phyloP scores from a whole-genome alignment of 2,329 filamentous ascomycete species.

The Apiospora saccharicola region DNA sequence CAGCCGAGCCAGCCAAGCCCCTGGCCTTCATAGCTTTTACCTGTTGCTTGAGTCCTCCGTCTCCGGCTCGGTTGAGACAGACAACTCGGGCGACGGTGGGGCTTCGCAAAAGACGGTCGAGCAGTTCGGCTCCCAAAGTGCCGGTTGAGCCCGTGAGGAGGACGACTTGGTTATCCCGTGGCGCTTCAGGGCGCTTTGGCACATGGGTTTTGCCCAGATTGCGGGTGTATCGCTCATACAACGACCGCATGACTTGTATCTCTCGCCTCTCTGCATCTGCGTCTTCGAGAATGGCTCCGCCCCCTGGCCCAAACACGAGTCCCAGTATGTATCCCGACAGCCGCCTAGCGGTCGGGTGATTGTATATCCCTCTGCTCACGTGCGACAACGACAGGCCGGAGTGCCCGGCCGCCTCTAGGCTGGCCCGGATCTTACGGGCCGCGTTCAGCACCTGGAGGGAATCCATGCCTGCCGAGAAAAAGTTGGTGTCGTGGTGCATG shows the following conservation, averaged over 20 bases:
- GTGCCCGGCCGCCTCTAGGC: slow-evolving; percentile 43
- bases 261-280: slow-evolving; percentile 12
- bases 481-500: slow-evolving; percentile 45
- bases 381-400: slow-evolving; percentile 45
- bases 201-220: slow-evolving; percentile 35
- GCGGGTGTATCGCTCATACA: slow-evolving; percentile 39
- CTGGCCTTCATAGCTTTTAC: slow-evolving; percentile 44
- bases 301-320: slow-evolving; percentile 14
- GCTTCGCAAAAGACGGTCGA: slow-evolving; percentile 46
- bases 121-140: slow-evolving; percentile 57
- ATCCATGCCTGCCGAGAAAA: slow-evolving; percentile 46
- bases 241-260: slow-evolving; percentile 25
- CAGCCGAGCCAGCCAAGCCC: slow-evolving; percentile 39
- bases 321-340: slow-evolving; percentile 44
- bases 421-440: slow-evolving; percentile 45
- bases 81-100: slow-evolving; percentile 50
- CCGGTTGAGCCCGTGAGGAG: slow-evolving; percentile 59
- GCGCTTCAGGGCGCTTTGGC: slow-evolving; percentile 35
- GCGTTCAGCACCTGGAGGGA: slow-evolving; percentile 51
- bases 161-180: slow-evolving; percentile 37
- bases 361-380: slow-evolving; percentile 50
- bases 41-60: slow-evolving; percentile 51
- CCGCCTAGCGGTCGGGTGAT: slow-evolving; percentile 46
- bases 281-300: slow-evolving; percentile 13
- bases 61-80: slow-evolving; percentile 57